These are phyloP conservation scores for Diphasiastrum complanatum DNA, from an alignment of 83 land plant species.

Conservation along the genomic window DNA sequence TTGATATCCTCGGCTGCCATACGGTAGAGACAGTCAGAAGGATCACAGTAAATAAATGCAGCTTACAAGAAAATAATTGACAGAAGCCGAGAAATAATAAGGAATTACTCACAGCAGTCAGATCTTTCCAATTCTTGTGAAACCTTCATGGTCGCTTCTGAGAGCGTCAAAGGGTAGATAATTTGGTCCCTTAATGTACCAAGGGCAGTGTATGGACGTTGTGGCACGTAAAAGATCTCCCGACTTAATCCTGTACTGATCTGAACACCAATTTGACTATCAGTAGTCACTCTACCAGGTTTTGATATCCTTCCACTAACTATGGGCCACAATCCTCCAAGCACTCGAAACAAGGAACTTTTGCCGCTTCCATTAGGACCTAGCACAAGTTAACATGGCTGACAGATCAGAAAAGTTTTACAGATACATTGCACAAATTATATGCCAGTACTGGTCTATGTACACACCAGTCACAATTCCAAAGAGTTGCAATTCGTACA, in stretches of 20 bases:
- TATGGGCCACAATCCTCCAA: slow-evolving; percentile 89
- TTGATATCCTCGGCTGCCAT: slow-evolving; percentile 27
- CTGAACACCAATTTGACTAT: slow-evolving; percentile 12
- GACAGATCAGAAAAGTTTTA: too few species aligned
- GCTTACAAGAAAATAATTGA: background rate
- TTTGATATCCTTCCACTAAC: slow-evolving; percentile 64
- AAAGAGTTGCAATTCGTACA: too few species aligned
- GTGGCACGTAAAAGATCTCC: slow-evolving; percentile 82
- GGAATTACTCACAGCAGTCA: slow-evolving; percentile 5
- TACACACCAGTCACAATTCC: too few species aligned
- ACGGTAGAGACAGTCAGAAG: background rate
- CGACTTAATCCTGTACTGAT: slow-evolving; percentile 37
- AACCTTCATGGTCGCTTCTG: slow-evolving; percentile 65
- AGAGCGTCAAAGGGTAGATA: slow-evolving; percentile 82
- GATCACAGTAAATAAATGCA: background rate
- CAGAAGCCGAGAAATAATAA: background rate
- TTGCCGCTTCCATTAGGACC: slow-evolving; percentile 99
- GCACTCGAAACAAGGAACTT: slow-evolving; percentile 85
- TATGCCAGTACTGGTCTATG: too few species aligned
- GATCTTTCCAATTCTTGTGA: slow-evolving; percentile 40
- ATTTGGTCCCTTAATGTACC: slow-evolving; percentile 98
- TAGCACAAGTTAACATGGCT: too few species aligned
- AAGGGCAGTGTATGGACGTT: slow-evolving; percentile 86
- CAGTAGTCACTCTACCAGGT: slow-evolving; percentile 32
- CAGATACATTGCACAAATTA: too few species aligned